These are phyloP conservation scores for Dalbergia cochinchinensis DNA, from an alignment of 306 rosid genomes.

Conservation along the genomic window DNA sequence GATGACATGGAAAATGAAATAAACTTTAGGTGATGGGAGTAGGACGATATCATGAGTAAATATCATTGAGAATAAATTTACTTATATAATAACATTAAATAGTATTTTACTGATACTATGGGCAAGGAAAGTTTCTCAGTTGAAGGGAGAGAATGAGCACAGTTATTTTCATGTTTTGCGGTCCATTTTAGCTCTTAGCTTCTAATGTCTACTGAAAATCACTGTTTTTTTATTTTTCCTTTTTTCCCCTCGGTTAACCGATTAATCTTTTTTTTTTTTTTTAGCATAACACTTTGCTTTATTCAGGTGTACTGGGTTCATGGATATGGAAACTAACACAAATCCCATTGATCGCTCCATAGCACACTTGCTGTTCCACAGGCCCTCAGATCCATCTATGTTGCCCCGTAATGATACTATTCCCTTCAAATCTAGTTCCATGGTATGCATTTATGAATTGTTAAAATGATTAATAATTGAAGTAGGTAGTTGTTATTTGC, in stretches of 20 bases:
- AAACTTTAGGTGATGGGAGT: background rate
- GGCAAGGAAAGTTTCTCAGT: background rate
- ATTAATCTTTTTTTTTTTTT: background rate
- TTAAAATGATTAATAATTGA: background rate
- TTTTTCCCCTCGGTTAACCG: too few species aligned
- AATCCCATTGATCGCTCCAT: constrained; percentile 81
- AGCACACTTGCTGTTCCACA: constrained; percentile 78
- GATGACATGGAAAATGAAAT: constrained; percentile 4
- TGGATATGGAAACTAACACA: constrained; percentile 72
- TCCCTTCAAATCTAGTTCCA: constrained; percentile 47
- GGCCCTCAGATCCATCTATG: constrained; percentile 67
- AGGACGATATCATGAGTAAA: background rate
- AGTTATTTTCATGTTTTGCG: background rate
- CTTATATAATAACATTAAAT: background rate
- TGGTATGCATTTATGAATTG: constrained; percentile 53
- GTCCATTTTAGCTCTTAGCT: constrained; percentile 10
- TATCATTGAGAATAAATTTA: background rate
- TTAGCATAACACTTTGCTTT: constrained; percentile 1
- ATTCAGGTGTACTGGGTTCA: constrained; percentile 60
- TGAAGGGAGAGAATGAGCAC: background rate
- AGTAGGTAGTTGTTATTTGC: constrained; percentile 8
- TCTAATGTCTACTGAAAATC: background rate
- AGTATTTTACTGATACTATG: background rate
- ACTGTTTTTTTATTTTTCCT: background rate
- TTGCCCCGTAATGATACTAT: constrained; percentile 49